These are phyloP conservation scores for Lepidopterella palustris DNA, from an alignment of 495 filamentous ascomycete genomes.

Conservation along the genomic window DNA sequence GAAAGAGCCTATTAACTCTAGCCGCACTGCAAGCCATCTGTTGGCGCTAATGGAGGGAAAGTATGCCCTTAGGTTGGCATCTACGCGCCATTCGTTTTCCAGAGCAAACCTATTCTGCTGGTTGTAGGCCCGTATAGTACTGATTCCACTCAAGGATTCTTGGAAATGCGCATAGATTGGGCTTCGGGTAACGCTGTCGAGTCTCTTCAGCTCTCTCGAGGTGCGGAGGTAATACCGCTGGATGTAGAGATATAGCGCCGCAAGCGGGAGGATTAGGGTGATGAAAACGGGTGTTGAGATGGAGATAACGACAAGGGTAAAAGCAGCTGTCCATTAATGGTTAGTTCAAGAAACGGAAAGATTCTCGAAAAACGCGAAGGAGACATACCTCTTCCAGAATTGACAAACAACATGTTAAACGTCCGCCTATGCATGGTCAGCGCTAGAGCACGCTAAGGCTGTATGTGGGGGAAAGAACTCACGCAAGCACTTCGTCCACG, in stretches of 20 bases:
- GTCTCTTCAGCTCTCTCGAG: constrained; percentile 89
- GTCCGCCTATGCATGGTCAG: constrained; percentile 35
- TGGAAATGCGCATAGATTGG: constrained; percentile 99
- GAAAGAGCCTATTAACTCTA: constrained; percentile 93
- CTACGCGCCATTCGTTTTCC: constrained; percentile 97
- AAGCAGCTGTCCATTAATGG: constrained; percentile 40
- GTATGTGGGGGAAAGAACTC: constrained; percentile 21
- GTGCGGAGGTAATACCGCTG: constrained; percentile 96
- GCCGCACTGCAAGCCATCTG: constrained; percentile 88
- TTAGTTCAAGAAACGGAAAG: constrained; percentile 5
- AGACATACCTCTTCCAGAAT: constrained; percentile 64
- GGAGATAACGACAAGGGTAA: constrained; percentile 82
- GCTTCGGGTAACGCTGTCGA: constrained; percentile 91
- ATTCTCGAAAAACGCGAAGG: not conserved
- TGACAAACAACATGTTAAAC: constrained; percentile 67
- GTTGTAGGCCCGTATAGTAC: constrained; percentile 94
- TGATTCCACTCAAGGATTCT: constrained; percentile 88
- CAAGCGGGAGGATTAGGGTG: constrained; percentile 71
- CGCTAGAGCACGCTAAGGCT: not conserved
- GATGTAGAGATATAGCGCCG: constrained; percentile 80
- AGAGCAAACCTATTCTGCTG: constrained; percentile 80
- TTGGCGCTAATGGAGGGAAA: constrained; percentile 96
- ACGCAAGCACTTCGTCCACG: constrained; percentile 90
- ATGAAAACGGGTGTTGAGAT: constrained; percentile 75
- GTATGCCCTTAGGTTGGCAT: constrained; percentile 91